phyloP scores from a whole-genome alignment of 2,329 filamentous ascomycete species.

The Penicillium rolfsii region DNA sequence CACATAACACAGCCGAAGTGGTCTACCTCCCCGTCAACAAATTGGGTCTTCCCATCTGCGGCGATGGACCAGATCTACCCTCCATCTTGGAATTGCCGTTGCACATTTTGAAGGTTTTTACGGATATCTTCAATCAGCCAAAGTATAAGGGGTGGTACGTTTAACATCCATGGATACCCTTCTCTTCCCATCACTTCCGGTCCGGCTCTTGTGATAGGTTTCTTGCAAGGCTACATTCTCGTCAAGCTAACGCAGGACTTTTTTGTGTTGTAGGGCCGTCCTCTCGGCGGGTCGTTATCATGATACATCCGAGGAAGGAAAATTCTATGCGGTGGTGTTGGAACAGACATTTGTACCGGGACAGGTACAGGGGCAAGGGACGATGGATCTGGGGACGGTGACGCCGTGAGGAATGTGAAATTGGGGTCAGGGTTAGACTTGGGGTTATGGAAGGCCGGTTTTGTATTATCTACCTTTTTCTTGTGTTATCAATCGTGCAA shows the following conservation, averaged over 20 bases:
- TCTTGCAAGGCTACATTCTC: no score
- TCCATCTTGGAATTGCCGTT: slow-evolving; percentile 42
- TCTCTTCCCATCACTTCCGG: no score
- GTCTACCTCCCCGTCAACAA: slow-evolving; percentile 43
- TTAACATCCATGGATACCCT: no score
- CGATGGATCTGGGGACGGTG: slow-evolving; percentile 4
- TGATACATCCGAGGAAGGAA: slow-evolving; percentile 42
- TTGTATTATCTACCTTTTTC: background rate
- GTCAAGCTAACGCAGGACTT: background rate
- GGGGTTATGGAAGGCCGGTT: background rate
- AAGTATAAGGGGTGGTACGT: slow-evolving; percentile 45
- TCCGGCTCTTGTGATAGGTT: no score
- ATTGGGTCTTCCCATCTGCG: slow-evolving; percentile 41
- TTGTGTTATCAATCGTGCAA: background rate
- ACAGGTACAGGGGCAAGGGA: background rate
- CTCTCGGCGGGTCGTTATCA: slow-evolving; percentile 41
- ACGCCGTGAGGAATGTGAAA: background rate
- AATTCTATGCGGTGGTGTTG: slow-evolving; percentile 43
- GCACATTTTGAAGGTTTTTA: slow-evolving; percentile 41
- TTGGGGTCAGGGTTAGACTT: background rate
- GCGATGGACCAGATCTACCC: slow-evolving; percentile 37
- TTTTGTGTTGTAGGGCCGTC: slow-evolving; percentile 33
- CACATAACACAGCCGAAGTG: slow-evolving; percentile 33
- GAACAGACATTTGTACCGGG: slow-evolving; percentile 32
- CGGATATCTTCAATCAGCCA: slow-evolving; percentile 44